Evolutionary conservation across 345 rosid species (phyloP).

Genomic region (Geranium rotundifolium): DNA sequence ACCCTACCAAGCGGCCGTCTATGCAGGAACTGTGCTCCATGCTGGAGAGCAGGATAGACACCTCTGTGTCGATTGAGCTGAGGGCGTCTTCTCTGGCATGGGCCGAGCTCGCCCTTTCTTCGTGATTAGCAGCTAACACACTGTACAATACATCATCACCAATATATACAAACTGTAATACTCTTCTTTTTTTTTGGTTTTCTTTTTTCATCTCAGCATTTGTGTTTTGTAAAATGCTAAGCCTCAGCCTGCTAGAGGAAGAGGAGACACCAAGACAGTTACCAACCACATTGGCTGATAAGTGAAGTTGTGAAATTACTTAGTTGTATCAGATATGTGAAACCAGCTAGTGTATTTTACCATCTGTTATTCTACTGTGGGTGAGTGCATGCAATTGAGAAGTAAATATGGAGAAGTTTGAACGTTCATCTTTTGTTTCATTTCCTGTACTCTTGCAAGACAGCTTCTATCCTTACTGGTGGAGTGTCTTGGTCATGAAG

Average conservation of each 20-base stretch:
- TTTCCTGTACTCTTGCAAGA: no score
- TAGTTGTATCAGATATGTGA: no score
- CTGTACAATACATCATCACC: conserved; percentile 20
- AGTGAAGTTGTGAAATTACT: not conserved
- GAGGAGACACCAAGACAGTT: no score
- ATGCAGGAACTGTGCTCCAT: conserved; percentile 52
- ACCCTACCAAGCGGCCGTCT: conserved; percentile 41
- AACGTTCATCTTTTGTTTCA: no score
- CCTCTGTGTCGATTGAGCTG: conserved; percentile 58
- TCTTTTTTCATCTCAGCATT: not conserved
- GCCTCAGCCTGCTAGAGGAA: not conserved
- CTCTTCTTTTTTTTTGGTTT: not conserved
- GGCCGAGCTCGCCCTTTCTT: conserved; percentile 88
- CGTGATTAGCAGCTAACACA: conserved; percentile 41
- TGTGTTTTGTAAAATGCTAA: not conserved
- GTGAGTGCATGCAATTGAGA: no score
- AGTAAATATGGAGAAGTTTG: no score
- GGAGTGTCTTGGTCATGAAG: no score
- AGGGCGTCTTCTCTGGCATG: conserved; percentile 86
- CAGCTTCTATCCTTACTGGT: no score
- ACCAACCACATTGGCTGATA: not conserved
- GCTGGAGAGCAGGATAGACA: conserved; percentile 63
- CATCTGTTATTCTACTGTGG: no score
- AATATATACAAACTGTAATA: not conserved
- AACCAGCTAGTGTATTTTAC: no score